Base-by-base conservation (phyloP, 352 stramenopile species). In the Salisapilia sapeloensis region DNA sequence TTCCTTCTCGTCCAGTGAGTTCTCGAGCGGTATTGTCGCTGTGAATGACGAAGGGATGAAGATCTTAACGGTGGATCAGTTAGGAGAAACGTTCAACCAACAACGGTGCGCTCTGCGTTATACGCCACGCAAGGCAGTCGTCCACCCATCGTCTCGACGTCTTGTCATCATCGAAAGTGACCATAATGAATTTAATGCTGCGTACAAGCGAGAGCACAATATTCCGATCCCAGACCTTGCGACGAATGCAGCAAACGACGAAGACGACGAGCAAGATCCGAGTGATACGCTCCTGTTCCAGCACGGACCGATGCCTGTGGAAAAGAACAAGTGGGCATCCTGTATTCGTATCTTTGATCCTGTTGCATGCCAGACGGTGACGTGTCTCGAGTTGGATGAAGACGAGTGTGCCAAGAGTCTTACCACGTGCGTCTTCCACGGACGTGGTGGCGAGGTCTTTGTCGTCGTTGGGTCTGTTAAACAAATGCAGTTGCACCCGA, bases 111-210 rank as follows among this genome's bases (percentile, higher is more conserved):
- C 84, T 25, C 56, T 99, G n/a, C 66, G 92, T 11, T 99, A 99
- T 59, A 99, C 96, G 3, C 96, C 96, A 24, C 84, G 95, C 31
- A 79, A 93, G 50, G 94, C 97, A 29, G 85, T 95, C 2, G 48
- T 97, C 6, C 65, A 98, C 29, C 75, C 74, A 6, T 49, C 65
- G 9, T 80, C 67, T 6, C 59, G 84, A 35, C 63, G 93, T 27
- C 52, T 99, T 2, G 65, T 97, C 22, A 56, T 99, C n/a, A 84
- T 99, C 35, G 94, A 99, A 60, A 94, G 79, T 29, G 96, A 99
- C 49, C 86, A 96, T 50, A 98, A 99, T 50, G 87, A 97, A 27
- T 96, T 85, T 38, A 86, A 77, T 25, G 64, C 80, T 21, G 76
- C 85, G 25, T 89, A 96, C 49, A 96, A 97, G 40, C 58, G 70